Percentiles rank a stretch among this genome's conserved stretches.
These are phyloP conservation scores for Bombardia bombarda DNA, from an alignment of 495 filamentous ascomycete species.

Conservation along the genomic window DNA sequence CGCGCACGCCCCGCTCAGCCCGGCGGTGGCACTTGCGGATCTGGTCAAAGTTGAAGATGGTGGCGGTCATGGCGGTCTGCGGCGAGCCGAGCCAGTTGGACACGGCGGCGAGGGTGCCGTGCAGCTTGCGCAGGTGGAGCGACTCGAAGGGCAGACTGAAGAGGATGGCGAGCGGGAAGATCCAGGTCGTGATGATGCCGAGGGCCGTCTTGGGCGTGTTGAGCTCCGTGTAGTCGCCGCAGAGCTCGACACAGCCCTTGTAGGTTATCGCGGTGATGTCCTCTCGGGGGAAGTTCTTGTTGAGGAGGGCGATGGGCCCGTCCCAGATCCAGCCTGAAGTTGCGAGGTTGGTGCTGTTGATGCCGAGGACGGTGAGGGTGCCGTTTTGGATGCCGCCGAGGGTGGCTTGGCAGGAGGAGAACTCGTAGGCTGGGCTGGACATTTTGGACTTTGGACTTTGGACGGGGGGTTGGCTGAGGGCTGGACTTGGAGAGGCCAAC, in stretches of 20 bases:
- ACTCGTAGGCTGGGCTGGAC: not conserved
- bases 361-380: not conserved
- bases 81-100: conserved; percentile 9
- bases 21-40: conserved; percentile 4
- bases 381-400: not conserved
- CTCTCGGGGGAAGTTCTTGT: not conserved
- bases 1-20: not conserved
- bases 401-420: not conserved
- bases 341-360: not conserved
- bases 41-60: conserved; percentile 10
- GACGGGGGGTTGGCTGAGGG: too few relatives aligned
- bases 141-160: conserved; percentile 8
- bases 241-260: conserved; percentile 3
- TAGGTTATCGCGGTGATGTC: not conserved
- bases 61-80: conserved; percentile 5
- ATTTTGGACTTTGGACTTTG: too few relatives aligned
- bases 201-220: conserved; percentile 1
- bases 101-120: conserved; percentile 1
- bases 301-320: not conserved
- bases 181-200: conserved; percentile 4
- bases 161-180: conserved; percentile 8
- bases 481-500: too few relatives aligned
- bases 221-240: not conserved
- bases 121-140: conserved; percentile 2
- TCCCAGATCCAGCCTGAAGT: not conserved